These are phyloP conservation scores for Diaporthe amygdali DNA, from an alignment of 2,329 filamentous ascomycete genomes.

Conservation along the genomic window DNA sequence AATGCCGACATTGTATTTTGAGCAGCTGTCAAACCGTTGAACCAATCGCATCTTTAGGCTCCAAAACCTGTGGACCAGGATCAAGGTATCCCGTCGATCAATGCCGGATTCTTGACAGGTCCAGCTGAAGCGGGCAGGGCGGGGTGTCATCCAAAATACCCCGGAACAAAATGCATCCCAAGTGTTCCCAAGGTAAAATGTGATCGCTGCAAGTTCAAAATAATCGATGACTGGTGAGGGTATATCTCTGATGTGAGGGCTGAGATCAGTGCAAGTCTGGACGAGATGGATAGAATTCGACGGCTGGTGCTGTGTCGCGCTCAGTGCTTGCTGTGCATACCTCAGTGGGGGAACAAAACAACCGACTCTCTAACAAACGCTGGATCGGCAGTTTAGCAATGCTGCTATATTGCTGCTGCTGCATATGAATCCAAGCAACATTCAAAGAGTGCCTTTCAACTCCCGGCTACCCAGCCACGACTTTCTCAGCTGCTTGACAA, in stretches of 20 bases:
- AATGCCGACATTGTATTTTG: neutral
- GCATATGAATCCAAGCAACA: neutral
- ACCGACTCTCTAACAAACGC: neutral
- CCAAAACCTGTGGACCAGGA: neutral
- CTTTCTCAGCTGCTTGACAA: neutral
- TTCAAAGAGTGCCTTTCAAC: neutral
- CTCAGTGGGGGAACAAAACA: neutral
- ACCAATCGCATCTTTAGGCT: neutral
- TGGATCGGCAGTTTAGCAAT: neutral
- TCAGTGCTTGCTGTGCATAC: too few relatives aligned
- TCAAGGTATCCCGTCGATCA: neutral
- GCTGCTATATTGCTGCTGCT: neutral
- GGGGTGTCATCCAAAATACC: neutral
- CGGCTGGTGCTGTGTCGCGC: neutral
- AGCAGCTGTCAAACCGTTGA: neutral
- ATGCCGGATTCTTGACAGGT: neutral
- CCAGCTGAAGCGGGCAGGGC: neutral
- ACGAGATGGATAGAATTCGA: neutral
- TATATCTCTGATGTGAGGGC: neutral
- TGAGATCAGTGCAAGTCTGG: neutral
- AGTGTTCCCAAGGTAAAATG: neutral
- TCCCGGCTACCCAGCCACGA: conserved; percentile 2
- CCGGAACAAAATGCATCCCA: conserved; percentile 6
- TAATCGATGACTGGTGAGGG: neutral
- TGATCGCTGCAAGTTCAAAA: neutral